These are phyloP conservation scores for Bruguiera sexangula DNA, from an alignment of 345 rosid species.

Conservation along the genomic window DNA sequence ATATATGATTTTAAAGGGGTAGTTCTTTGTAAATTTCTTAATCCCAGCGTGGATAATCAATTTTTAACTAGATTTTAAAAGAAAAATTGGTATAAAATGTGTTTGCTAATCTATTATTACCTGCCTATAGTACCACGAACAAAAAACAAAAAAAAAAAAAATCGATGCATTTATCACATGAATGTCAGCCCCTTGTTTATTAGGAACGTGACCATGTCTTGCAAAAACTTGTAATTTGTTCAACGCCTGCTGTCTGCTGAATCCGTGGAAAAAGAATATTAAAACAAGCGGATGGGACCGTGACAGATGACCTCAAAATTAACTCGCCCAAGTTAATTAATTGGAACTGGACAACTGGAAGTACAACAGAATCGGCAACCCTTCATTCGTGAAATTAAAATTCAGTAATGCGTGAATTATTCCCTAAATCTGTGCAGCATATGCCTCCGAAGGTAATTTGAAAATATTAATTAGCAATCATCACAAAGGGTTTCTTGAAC, in stretches of 20 bases:
- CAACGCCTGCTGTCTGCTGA: too few relatives aligned
- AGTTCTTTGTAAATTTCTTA: too few relatives aligned
- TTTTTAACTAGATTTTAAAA: too few relatives aligned
- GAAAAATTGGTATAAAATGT: too few relatives aligned
- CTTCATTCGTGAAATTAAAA: background rate
- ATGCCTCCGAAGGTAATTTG: conserved; percentile 27
- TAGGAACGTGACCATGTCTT: background rate
- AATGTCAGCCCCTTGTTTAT: too few relatives aligned
- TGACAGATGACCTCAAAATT: conserved; percentile 2
- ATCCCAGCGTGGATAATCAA: too few relatives aligned
- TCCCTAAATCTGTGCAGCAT: conserved; percentile 50
- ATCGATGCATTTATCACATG: too few relatives aligned
- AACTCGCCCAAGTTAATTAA: background rate
- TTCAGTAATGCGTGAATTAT: conserved; percentile 38
- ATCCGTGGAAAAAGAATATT: background rate
- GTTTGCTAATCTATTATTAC: too few relatives aligned
- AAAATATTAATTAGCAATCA: background rate
- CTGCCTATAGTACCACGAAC: too few relatives aligned
- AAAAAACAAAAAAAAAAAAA: too few relatives aligned
- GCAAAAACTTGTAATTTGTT: background rate
- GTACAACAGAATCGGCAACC: conserved; percentile 6
- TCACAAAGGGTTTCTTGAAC: conserved; percentile 36
- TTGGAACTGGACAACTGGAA: conserved; percentile 1
- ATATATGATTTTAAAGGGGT: too few relatives aligned
- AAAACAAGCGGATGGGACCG: background rate